These are phyloP conservation scores for Schoenoplectus triqueter DNA, from an alignment of 202 grass and related monocot genomes.

Conservation along the genomic window DNA sequence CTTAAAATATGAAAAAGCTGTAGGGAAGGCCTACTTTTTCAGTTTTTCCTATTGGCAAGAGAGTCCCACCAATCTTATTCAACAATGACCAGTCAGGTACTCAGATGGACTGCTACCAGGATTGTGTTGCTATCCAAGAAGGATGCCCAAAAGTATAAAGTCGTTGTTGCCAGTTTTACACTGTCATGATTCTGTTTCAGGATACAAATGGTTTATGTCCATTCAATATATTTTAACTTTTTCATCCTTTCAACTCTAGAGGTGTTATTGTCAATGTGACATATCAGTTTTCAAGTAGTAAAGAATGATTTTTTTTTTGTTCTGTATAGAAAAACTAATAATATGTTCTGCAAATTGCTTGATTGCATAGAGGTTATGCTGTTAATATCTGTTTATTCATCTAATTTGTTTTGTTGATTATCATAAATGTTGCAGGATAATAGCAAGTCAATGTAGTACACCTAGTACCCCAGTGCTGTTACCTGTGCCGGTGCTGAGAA, in stretches of 20 bases:
- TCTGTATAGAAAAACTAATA: too few relatives aligned
- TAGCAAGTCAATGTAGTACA: conserved; percentile 45
- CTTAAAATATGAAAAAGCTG: neutral
- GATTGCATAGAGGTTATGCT: conserved; percentile 39
- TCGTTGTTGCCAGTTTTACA: neutral
- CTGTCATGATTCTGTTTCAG: neutral
- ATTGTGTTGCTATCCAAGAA: neutral
- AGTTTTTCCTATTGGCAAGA: neutral
- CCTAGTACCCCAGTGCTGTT: conserved; percentile 44
- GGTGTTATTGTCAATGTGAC: too few relatives aligned
- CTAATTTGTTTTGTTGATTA: neutral
- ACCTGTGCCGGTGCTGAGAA: conserved; percentile 64
- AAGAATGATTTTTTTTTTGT: too few relatives aligned
- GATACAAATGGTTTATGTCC: neutral
- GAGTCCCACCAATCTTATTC: conserved; percentile 25
- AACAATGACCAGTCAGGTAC: conserved; percentile 2
- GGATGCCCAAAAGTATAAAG: neutral
- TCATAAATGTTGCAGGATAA: conserved; percentile 52
- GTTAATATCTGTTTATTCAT: conserved; percentile 26
- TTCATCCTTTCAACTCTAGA: too few relatives aligned
- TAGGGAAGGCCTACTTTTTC: neutral
- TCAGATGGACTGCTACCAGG: neutral
- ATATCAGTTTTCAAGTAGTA: too few relatives aligned
- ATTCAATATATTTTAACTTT: neutral
- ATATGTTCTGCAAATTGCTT: too few relatives aligned